phyloP scores from a whole-genome alignment of 805 yeast species.

The Scheffersomyces stipitis region DNA sequence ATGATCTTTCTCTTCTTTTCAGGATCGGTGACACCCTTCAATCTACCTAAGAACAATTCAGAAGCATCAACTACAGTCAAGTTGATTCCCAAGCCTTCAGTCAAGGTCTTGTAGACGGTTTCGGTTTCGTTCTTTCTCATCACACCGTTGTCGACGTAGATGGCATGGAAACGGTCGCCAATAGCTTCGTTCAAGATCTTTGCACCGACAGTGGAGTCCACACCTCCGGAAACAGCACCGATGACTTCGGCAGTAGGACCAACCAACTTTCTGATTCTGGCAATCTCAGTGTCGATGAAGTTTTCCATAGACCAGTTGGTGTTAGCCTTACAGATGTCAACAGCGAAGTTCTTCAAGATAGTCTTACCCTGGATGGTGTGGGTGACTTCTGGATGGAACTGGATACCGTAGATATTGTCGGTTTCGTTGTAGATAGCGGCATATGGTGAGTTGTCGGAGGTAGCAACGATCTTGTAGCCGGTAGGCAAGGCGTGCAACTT shows the following conservation, averaged over 20 bases:
- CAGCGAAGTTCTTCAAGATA: slow-evolving; percentile 88
- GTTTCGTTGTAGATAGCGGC: slow-evolving; percentile 84
- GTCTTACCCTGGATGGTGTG: slow-evolving; percentile 91
- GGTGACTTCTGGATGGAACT: slow-evolving; percentile 98
- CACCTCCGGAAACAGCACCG: slow-evolving; percentile 99
- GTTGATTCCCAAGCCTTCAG: slow-evolving; percentile 92
- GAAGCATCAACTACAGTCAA: slow-evolving; percentile 92
- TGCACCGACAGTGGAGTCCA: slow-evolving; percentile 98
- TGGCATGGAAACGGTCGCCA: slow-evolving; percentile 98
- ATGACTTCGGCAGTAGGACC: slow-evolving; percentile 98
- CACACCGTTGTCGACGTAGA: slow-evolving; percentile 96
- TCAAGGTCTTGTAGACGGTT: slow-evolving; percentile 82
- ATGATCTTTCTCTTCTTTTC: slow-evolving; percentile 98
- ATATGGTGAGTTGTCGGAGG: slow-evolving; percentile 91
- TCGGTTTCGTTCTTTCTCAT: slow-evolving; percentile 93
- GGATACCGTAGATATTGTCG: slow-evolving; percentile 85
- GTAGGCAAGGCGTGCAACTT: slow-evolving; percentile 87
- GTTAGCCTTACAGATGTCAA: slow-evolving; percentile 78
- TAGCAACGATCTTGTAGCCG: slow-evolving; percentile 86
- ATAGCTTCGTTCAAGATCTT: slow-evolving; percentile 97
- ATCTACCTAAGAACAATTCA: slow-evolving; percentile 80
- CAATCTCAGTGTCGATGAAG: slow-evolving; percentile 94
- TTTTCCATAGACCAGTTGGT: slow-evolving; percentile 98
- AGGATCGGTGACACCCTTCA: slow-evolving; percentile 95
- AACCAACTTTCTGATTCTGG: slow-evolving; percentile 84